Percentiles rank a stretch among this genome's conserved stretches.
These are phyloP conservation scores for Gossypium bickii DNA, from an alignment of 345 rosid species.

Conservation along the genomic window DNA sequence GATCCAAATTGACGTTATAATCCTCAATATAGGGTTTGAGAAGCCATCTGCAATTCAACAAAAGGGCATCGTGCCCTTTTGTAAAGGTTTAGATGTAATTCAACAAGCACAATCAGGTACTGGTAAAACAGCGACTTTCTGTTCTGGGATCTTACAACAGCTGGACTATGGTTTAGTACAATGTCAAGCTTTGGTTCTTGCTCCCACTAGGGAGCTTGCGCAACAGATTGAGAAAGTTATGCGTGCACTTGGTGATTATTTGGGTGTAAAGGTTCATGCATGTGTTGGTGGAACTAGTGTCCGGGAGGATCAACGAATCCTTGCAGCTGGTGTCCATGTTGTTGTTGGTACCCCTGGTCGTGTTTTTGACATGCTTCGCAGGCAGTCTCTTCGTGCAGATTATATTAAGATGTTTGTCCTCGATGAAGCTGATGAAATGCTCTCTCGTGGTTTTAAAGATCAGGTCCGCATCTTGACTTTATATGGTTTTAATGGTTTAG, in stretches of 20 bases:
- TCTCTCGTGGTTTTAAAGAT: constrained; percentile 26
- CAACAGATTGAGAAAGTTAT: constrained; percentile 32
- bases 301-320: constrained; percentile 24
- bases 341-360: constrained; percentile 34
- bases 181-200: constrained; percentile 32
- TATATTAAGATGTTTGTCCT: constrained; percentile 25
- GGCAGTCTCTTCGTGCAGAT: constrained; percentile 25
- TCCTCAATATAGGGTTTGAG: constrained; percentile 16
- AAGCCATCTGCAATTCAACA: constrained; percentile 31
- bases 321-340: constrained; percentile 28
- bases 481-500: not conserved
- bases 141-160: constrained; percentile 29
- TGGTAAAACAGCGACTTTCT: constrained; percentile 29
- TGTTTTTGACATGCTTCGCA: constrained; percentile 24
- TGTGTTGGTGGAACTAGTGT: constrained; percentile 36
- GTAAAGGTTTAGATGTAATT: constrained; percentile 28
- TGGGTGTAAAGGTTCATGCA: constrained; percentile 30
- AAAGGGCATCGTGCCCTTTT: constrained; percentile 28
- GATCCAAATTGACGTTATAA: too few relatives aligned
- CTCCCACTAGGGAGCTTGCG: constrained; percentile 32
- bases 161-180: constrained; percentile 21
- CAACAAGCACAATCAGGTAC: constrained; percentile 33
- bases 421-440: constrained; percentile 29
- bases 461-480: constrained; percentile 11
- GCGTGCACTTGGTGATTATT: constrained; percentile 27